These are phyloP conservation scores for Silene coronaria DNA, from an alignment of 179 eudicot genomes.

Conservation along the genomic window DNA sequence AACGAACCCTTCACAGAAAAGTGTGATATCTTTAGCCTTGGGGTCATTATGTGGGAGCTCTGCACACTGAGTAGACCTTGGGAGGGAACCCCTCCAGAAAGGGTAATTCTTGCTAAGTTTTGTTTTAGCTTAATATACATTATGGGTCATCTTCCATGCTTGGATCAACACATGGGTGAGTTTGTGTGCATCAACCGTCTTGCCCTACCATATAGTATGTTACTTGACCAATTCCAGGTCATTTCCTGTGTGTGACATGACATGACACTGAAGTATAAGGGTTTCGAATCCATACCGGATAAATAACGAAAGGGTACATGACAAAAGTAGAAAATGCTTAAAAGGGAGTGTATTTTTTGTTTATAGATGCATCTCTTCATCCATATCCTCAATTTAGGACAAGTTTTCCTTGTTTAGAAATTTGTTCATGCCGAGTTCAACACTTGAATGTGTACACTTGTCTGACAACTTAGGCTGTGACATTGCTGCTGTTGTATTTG, in stretches of 20 bases:
- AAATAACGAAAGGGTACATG: neutral
- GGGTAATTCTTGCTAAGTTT: slow-evolving; percentile 37
- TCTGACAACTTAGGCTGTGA: neutral
- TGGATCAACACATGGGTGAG: neutral
- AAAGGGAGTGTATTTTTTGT: neutral
- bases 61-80: slow-evolving; percentile 85
- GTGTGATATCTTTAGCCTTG: slow-evolving; percentile 95
- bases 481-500: neutral
- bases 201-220: neutral
- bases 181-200: neutral
- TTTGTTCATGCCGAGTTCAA: neutral
- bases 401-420: neutral
- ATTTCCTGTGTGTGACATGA: neutral
- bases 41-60: slow-evolving; percentile 95
- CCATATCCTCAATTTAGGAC: neutral
- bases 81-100: slow-evolving; percentile 82
- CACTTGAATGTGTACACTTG: neutral
- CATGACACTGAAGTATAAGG: neutral
- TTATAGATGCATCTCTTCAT: neutral
- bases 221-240: neutral
- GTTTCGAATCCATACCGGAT: neutral
- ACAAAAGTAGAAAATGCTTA: neutral
- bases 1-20: slow-evolving; percentile 87
- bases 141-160: neutral
- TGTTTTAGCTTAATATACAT: neutral